phyloP scores from a whole-genome alignment of 2,329 filamentous ascomycete species.

The Xylaria sp. region DNA sequence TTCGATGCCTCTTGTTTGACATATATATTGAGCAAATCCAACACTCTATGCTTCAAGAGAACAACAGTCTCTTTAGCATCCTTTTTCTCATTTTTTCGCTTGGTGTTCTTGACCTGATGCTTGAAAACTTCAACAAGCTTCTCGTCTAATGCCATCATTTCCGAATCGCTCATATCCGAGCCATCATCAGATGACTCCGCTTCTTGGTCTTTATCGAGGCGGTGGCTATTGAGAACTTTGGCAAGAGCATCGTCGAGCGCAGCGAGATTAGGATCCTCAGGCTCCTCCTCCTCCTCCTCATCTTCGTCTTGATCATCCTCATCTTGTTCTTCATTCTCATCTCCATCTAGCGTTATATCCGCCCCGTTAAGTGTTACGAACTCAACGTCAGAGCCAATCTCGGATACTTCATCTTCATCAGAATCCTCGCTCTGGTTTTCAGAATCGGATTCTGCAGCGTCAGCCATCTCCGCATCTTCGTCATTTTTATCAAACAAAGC shows the following conservation, averaged over 20 bases:
- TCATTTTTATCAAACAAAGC: conserved; percentile 83
- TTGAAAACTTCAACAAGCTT: conserved; percentile 88
- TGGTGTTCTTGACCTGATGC: conserved; percentile 73
- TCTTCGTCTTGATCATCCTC: conserved; percentile 54
- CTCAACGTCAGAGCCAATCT: conserved; percentile 56
- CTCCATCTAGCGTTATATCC: conserved; percentile 53
- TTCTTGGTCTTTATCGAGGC: conserved; percentile 67
- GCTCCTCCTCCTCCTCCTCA: conserved; percentile 56
- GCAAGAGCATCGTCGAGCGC: conserved; percentile 80
- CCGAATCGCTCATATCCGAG: conserved; percentile 92
- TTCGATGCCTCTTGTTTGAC: conserved; percentile 80
- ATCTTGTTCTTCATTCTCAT: conserved; percentile 57
- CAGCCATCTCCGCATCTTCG: conserved; percentile 66
- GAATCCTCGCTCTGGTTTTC: conserved; percentile 56
- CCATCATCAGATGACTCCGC: conserved; percentile 70
- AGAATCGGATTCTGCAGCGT: conserved; percentile 56
- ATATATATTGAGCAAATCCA: conserved; percentile 89
- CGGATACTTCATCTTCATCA: conserved; percentile 56
- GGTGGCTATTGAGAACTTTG: conserved; percentile 78
- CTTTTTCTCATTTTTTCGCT: conserved; percentile 85
- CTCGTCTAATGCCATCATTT: conserved; percentile 90
- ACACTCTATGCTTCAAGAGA: conserved; percentile 93
- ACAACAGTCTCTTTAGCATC: conserved; percentile 89
- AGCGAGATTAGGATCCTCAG: conserved; percentile 58
- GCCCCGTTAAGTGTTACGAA: conserved; percentile 55